These are phyloP conservation scores for Helicocarpus griseus DNA, from an alignment of 2,329 filamentous ascomycete genomes.

Conservation along the genomic window DNA sequence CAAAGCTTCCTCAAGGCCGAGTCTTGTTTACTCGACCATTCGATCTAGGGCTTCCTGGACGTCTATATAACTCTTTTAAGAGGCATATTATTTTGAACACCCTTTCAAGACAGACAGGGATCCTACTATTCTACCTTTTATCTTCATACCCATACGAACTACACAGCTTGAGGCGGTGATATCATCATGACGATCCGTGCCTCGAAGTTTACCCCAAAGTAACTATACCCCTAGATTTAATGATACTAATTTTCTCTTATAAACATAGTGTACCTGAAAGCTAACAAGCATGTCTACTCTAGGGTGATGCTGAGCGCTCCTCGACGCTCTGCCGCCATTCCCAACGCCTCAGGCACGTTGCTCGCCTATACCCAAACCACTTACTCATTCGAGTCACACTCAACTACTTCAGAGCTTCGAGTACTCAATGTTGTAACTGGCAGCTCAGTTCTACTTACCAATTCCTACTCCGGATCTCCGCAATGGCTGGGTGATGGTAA, in stretches of 20 bases:
- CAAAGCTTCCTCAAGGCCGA: neutral
- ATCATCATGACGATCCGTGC: conserved; percentile 30
- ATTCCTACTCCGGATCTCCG: conserved; percentile 35
- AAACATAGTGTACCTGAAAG: neutral
- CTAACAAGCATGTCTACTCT: neutral
- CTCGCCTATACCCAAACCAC: conserved; percentile 39
- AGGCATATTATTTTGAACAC: too few relatives aligned
- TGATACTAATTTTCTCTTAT: neutral
- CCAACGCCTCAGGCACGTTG: conserved; percentile 37
- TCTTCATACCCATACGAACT: too few relatives aligned
- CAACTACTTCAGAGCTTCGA: conserved; percentile 37
- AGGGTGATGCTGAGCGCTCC: conserved; percentile 40
- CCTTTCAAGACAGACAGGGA: too few relatives aligned
- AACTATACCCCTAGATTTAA: conserved; percentile 10
- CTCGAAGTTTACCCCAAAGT: conserved; percentile 36
- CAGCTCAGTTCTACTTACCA: conserved; percentile 33
- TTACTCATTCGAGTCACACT: conserved; percentile 42
- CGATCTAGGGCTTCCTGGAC: too few relatives aligned
- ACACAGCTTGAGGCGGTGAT: too few relatives aligned
- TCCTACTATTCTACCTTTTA: too few relatives aligned
- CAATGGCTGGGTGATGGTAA: conserved; percentile 37
- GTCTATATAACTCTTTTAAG: too few relatives aligned
- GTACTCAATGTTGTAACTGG: conserved; percentile 35
- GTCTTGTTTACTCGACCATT: too few relatives aligned
- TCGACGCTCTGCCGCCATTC: conserved; percentile 35